These are phyloP conservation scores for Neocatenulostroma microsporum DNA, from an alignment of 2,329 filamentous ascomycete species.

Conservation along the genomic window DNA sequence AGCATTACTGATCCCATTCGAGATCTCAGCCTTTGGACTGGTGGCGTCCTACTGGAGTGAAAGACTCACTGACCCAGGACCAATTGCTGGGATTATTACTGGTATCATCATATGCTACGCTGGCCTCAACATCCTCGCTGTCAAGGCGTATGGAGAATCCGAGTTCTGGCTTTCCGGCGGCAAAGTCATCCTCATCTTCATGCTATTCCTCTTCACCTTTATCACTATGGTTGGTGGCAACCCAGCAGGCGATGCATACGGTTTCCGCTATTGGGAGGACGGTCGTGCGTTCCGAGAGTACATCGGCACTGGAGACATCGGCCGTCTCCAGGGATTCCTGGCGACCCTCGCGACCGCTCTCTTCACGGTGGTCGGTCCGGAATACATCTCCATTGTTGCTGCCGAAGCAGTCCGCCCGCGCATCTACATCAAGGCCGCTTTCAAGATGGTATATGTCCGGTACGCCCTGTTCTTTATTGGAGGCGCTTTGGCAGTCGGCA, in stretches of 20 bases:
- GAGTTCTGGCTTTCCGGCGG: conserved; percentile 47
- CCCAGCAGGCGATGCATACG: conserved; percentile 28
- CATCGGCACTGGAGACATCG: conserved; percentile 21
- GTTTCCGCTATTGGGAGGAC: conserved; percentile 39
- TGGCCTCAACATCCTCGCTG: conserved; percentile 39
- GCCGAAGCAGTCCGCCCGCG: conserved; percentile 41
- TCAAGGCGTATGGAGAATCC: conserved; percentile 38
- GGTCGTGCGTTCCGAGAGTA: conserved; percentile 28
- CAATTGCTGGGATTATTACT: conserved; percentile 34
- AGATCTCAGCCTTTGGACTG: conserved; percentile 41
- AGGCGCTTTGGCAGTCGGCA: conserved; percentile 38
- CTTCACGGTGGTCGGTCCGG: conserved; percentile 42
- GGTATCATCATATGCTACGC: conserved; percentile 36
- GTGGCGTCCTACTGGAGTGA: conserved; percentile 36
- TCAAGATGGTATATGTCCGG: conserved; percentile 42
- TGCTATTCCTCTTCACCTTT: conserved; percentile 35
- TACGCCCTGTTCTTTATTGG: conserved; percentile 42
- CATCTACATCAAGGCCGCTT: conserved; percentile 39
- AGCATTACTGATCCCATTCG: conserved; percentile 44
- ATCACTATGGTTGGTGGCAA: conserved; percentile 31
- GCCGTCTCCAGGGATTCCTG: conserved; percentile 30
- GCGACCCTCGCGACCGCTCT: conserved; percentile 30
- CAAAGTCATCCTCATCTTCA: conserved; percentile 41
- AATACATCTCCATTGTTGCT: conserved; percentile 43
- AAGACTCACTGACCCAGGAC: no score